These are phyloP conservation scores for Lolium multiflorum DNA, from an alignment of 176 grass and related monocot species.

Conservation along the genomic window DNA sequence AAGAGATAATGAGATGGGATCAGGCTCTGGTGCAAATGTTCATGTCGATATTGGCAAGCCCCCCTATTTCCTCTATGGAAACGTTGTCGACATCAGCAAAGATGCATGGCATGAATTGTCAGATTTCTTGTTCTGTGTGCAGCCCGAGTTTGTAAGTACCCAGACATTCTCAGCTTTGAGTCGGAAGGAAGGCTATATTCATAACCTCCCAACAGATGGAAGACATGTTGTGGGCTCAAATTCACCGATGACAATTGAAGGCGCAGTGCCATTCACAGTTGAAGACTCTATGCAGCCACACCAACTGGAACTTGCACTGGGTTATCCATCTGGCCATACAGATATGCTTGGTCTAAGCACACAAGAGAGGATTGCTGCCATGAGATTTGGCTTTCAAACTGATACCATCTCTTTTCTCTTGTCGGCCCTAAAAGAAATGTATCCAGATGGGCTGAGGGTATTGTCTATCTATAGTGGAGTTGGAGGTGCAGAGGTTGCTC, in stretches of 20 bases:
- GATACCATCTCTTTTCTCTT: slow-evolving; percentile 59
- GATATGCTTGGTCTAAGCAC: no score
- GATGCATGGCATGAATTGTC: slow-evolving; percentile 62
- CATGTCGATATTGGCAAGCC: slow-evolving; percentile 26
- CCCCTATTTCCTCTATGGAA: slow-evolving; percentile 85
- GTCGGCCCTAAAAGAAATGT: slow-evolving; percentile 64
- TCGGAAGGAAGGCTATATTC: slow-evolving; percentile 79
- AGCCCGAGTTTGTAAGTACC: slow-evolving; percentile 70
- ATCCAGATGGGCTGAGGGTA: slow-evolving; percentile 66
- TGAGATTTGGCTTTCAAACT: slow-evolving; percentile 41
- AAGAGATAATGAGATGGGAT: slow-evolving; percentile 36
- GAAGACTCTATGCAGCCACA: slow-evolving; percentile 55
- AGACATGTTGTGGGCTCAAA: slow-evolving; percentile 48
- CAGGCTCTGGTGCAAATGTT: slow-evolving; percentile 24
- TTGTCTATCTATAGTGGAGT: slow-evolving; percentile 71
- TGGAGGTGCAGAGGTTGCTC: slow-evolving; percentile 67
- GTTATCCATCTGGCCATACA: no score
- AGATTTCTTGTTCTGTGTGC: slow-evolving; percentile 60
- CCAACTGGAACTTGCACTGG: slow-evolving; percentile 34
- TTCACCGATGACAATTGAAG: slow-evolving; percentile 67
- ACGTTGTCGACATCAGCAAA: slow-evolving; percentile 59
- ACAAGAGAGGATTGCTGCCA: no score
- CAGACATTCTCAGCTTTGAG: slow-evolving; percentile 65
- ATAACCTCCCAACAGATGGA: slow-evolving; percentile 66
- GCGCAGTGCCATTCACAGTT: slow-evolving; percentile 61